phyloP scores from a whole-genome alignment of 805 yeast genomes.

The Blastobotrys parvus region DNA sequence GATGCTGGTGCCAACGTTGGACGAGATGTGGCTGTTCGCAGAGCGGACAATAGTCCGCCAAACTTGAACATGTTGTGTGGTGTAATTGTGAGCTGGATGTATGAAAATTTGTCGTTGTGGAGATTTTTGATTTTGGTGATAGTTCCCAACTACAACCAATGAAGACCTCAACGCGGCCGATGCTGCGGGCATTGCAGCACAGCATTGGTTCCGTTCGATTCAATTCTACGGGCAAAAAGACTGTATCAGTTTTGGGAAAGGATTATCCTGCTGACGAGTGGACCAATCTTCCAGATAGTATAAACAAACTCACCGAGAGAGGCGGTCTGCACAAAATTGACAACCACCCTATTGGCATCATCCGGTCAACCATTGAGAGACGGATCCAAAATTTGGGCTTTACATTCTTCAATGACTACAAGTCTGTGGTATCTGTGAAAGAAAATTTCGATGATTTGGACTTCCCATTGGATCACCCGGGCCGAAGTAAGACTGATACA shows the following conservation, averaged over 20 bases:
- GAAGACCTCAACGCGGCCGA: too few relatives aligned
- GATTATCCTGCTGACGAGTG: constrained; percentile 57
- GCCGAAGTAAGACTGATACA: constrained; percentile 86
- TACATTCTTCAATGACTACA: constrained; percentile 70
- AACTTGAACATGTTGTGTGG: not conserved
- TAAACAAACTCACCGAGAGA: constrained; percentile 58
- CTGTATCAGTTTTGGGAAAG: constrained; percentile 37
- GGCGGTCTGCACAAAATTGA: constrained; percentile 64
- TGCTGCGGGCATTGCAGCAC: too few relatives aligned
- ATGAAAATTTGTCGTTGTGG: too few relatives aligned
- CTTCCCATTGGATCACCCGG: constrained; percentile 88
- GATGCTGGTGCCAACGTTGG: constrained; percentile 3
- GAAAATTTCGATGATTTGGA: constrained; percentile 91
- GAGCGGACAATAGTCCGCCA: not conserved
- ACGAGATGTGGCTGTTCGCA: not conserved
- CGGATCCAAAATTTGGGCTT: constrained; percentile 55
- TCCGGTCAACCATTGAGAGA: constrained; percentile 62
- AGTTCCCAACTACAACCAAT: too few relatives aligned
- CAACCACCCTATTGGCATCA: constrained; percentile 84
- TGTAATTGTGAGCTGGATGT: too few relatives aligned
- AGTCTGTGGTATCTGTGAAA: constrained; percentile 71
- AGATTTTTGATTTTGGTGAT: too few relatives aligned
- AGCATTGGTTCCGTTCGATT: too few relatives aligned
- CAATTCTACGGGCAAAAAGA: not conserved
- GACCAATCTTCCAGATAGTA: constrained; percentile 80